Evolutionary conservation across 768 basidiomycete genomes (phyloP).

Genomic region (Melanogaster broomeanus): DNA sequence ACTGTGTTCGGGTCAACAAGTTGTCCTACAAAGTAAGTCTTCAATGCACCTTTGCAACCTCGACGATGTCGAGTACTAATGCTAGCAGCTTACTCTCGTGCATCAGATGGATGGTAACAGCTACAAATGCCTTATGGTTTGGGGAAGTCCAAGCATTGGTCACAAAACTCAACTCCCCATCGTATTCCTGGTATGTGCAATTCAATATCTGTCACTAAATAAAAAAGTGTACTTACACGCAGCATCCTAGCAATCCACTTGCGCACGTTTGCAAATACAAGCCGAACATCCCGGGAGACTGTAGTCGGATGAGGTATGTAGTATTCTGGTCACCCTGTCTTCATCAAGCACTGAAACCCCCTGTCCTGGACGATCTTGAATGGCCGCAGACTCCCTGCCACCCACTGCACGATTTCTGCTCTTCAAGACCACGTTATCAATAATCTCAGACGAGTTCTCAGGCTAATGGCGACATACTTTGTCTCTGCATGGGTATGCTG

Average conservation of each 20-base stretch:
- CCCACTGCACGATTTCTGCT: constrained; percentile 27
- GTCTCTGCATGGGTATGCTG: constrained; percentile 26
- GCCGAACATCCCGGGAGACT: constrained; percentile 19
- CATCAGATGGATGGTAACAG: constrained; percentile 26
- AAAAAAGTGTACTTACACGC: constrained; percentile 2
- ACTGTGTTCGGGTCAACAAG: neutral
- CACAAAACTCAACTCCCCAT: constrained; percentile 28
- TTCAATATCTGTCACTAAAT: too few relatives aligned
- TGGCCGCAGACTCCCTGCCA: constrained; percentile 20
- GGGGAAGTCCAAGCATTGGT: constrained; percentile 38
- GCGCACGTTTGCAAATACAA: constrained; percentile 14
- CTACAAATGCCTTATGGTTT: constrained; percentile 33
- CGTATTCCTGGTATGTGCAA: constrained; percentile 18
- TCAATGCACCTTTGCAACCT: constrained; percentile 19
- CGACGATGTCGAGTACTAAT: constrained; percentile 32
- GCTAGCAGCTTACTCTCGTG: constrained; percentile 18
- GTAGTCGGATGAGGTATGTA: constrained; percentile 9
- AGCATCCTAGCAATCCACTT: constrained; percentile 14
- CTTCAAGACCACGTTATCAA: constrained; percentile 10
- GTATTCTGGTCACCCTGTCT: constrained; percentile 18
- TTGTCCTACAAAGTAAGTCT: too few relatives aligned
- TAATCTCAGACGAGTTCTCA: neutral
- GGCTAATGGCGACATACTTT: constrained; percentile 15
- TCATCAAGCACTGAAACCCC: constrained; percentile 8
- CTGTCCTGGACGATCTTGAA: constrained; percentile 23